A percentile compares a stretch with the other conserved stretches of the same genome.
Evolutionary conservation across 2,329 filamentous ascomycete genomes (phyloP).

Genomic region (Penicillium sp.): DNA sequence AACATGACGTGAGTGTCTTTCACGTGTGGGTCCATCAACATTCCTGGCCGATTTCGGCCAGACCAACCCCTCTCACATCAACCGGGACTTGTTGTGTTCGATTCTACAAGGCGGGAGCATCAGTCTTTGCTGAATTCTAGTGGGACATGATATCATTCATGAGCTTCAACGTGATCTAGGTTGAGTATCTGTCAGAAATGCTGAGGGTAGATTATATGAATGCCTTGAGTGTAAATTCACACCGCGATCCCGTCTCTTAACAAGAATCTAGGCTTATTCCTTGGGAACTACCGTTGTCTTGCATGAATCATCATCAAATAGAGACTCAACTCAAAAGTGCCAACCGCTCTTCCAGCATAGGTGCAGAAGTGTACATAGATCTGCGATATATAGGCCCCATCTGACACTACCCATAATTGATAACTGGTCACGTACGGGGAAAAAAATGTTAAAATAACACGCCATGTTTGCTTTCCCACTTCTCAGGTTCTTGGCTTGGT

Average conservation of each 20-base stretch:
- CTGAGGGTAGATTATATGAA: too few relatives aligned
- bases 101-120: not conserved
- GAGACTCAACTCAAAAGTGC: not conserved
- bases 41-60: constrained; percentile 7
- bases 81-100: not conserved
- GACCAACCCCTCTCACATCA: not conserved
- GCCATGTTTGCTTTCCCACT: too few relatives aligned
- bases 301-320: too few relatives aligned
- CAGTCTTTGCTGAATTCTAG: not conserved
- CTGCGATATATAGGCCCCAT: not conserved
- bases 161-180: not conserved
- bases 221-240: too few relatives aligned
- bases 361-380: not conserved
- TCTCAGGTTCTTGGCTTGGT: too few relatives aligned
- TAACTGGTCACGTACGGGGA: too few relatives aligned
- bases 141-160: not conserved
- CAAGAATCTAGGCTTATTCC: not conserved
- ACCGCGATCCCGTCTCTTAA: too few relatives aligned
- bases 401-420: too few relatives aligned
- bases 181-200: not conserved
- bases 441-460: too few relatives aligned
- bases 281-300: too few relatives aligned
- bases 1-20: not conserved
- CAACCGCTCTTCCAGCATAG: not conserved
- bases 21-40: not conserved